Conservation (phyloP, 306 rosid species). For the Carpinus viminea region DNA sequence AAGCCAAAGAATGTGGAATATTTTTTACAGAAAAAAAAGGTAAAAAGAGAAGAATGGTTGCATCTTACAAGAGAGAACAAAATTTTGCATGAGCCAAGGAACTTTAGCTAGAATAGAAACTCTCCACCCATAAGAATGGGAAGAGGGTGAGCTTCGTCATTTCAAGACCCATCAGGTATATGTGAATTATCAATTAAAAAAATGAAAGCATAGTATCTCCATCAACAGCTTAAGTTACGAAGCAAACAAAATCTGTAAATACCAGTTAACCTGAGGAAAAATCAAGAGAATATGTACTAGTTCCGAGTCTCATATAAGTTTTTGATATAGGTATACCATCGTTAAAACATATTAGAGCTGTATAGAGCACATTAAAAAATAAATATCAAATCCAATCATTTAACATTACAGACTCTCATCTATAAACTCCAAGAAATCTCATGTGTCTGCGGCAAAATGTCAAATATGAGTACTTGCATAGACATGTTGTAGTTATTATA, state of each 20-base stretch:
- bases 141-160: neutral
- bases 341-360: neutral
- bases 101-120: neutral
- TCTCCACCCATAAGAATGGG: constrained; percentile 5
- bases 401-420: neutral
- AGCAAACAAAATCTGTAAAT: neutral
- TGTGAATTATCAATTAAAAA: neutral
- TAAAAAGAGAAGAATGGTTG: neutral
- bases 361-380: neutral
- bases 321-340: neutral
- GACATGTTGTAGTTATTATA: neutral
- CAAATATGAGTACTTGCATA: neutral
- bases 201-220: neutral
- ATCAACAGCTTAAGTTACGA: neutral
- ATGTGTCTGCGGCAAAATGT: neutral
- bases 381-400: neutral
- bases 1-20: constrained; percentile 19
- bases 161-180: neutral
- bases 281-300: neutral
- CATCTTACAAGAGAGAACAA: neutral
- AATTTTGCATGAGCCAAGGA: neutral
- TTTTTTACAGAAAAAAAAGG: neutral
- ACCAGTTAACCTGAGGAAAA: neutral
- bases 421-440: neutral
- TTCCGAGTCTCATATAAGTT: neutral